Evolutionary conservation across 2,329 filamentous ascomycete genomes (phyloP), one percentile per base, ranked within the genome.

Genomic region (Colletotrichum tofieldiae): DNA sequence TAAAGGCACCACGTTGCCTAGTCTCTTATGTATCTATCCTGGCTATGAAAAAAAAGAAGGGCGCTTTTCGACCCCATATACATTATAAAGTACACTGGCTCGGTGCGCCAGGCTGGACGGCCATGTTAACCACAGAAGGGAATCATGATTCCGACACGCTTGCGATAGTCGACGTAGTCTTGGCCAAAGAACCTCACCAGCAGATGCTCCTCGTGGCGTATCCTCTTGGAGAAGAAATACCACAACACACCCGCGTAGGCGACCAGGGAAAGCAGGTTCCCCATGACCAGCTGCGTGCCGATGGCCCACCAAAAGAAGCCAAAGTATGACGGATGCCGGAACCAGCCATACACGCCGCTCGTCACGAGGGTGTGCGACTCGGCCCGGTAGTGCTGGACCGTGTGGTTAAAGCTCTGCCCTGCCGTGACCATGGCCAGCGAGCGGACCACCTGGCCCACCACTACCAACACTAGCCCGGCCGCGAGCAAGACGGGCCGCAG

Each of bases 221-320:
- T 95, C 72, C 96, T 86, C 16, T 81, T 84, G 20, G 86, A 87
- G 80, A 99, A 99, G 81, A 99, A 99, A 72, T 85, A 87, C 94
- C 94, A 98, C 76, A 99, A 82, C 20, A 97, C 93, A 9, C 88
- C 81, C 0, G 90, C 83, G 84, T 97, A 98, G 2, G 83, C 93
- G 8, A 92, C 76, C 69, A 97, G 90, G 80, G 94, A 97, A 2
- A 97, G 75, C 11, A 89, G 83, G 82, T 99, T 99, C 23, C 96
- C 96, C 75, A 98, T 86, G 66, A 97, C 90, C 54, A 98, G 79
- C 86, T 99, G 96, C 16, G 95, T 98, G 6, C 96, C 96, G n/a
- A 98, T 79, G 0, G 94, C 94, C 96, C 96, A 99, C 91, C 95
- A 98, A 83, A 98, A 99, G 85, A 98, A 99, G 4, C 96, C 96